These are phyloP conservation scores for Sapria himalayana DNA, from an alignment of 345 rosid species.

Conservation along the genomic window DNA sequence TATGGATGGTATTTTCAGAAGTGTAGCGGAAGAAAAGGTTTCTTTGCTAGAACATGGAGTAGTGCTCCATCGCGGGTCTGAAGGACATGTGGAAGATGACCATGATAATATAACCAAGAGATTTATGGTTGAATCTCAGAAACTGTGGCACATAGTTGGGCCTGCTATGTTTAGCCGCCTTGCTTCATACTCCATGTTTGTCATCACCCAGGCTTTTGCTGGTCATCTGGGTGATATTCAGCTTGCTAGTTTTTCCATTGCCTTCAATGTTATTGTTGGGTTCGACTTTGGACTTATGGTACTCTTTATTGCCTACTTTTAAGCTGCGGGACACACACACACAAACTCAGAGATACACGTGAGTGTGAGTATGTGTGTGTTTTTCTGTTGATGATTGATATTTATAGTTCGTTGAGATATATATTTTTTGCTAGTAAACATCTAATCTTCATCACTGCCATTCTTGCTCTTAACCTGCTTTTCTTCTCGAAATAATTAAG, in stretches of 20 bases:
- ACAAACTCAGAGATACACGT: no score
- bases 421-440: no score
- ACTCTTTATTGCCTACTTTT: slow-evolving; percentile 1
- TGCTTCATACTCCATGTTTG: slow-evolving; percentile 54
- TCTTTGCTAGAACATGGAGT: slow-evolving; percentile 12
- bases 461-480: neutral
- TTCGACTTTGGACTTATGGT: slow-evolving; percentile 81
- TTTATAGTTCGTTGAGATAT: no score
- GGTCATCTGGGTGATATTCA: slow-evolving; percentile 87
- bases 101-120: slow-evolving; percentile 11
- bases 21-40: slow-evolving; percentile 13
- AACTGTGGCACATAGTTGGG: slow-evolving; percentile 73
- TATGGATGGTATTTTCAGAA: no score
- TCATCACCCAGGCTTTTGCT: slow-evolving; percentile 87
- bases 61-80: neutral
- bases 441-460: neutral
- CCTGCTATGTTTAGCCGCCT: slow-evolving; percentile 68
- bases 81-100: slow-evolving; percentile 1
- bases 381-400: no score
- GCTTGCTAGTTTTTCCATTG: slow-evolving; percentile 77
- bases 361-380: no score
- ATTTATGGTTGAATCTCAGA: slow-evolving; percentile 56
- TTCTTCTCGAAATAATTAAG: neutral
- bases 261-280: slow-evolving; percentile 46
- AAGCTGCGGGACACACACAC: no score